A percentile compares a stretch with the other conserved stretches of the same genome.
These are phyloP conservation scores for Letharia lupina DNA, from an alignment of 495 filamentous ascomycete species.

Conservation along the genomic window DNA sequence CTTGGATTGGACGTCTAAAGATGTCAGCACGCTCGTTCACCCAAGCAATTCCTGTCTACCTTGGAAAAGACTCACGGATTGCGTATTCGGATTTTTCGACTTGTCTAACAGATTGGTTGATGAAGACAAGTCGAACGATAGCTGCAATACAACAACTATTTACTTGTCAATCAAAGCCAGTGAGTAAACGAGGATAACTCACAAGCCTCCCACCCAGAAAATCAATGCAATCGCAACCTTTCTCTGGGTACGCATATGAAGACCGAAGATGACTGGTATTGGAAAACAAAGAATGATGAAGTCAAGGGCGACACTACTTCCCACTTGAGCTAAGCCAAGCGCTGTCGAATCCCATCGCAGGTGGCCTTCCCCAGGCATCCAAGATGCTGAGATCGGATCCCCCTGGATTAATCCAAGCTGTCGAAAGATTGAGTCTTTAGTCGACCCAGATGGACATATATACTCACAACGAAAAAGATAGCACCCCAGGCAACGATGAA, in stretches of 20 bases:
- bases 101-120: slow-evolving; percentile 14
- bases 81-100: not conserved
- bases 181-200: slow-evolving; percentile 12
- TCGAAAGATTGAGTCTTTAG: not conserved
- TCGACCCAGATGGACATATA: not conserved
- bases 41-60: not conserved
- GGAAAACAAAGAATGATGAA: slow-evolving; percentile 24
- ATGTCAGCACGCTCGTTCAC: not conserved
- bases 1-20: slow-evolving; percentile 13
- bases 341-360: slow-evolving; percentile 9
- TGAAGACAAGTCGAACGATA: slow-evolving; percentile 21
- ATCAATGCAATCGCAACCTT: slow-evolving; percentile 24
- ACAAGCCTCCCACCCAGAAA: slow-evolving; percentile 30
- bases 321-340: slow-evolving; percentile 14
- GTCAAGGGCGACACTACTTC: slow-evolving; percentile 23
- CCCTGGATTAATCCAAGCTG: not conserved
- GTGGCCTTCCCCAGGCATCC: not conserved
- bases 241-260: slow-evolving; percentile 18
- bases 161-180: no score
- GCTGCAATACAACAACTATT: slow-evolving; percentile 26
- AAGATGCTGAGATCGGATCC: not conserved
- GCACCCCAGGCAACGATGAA: slow-evolving; percentile 5
- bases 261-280: slow-evolving; percentile 20
- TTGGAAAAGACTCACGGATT: not conserved
- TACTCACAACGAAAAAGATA: slow-evolving; percentile 9